Conservation (phyloP, 164 flowering plant genomes). For the Vitis riparia region DNA sequence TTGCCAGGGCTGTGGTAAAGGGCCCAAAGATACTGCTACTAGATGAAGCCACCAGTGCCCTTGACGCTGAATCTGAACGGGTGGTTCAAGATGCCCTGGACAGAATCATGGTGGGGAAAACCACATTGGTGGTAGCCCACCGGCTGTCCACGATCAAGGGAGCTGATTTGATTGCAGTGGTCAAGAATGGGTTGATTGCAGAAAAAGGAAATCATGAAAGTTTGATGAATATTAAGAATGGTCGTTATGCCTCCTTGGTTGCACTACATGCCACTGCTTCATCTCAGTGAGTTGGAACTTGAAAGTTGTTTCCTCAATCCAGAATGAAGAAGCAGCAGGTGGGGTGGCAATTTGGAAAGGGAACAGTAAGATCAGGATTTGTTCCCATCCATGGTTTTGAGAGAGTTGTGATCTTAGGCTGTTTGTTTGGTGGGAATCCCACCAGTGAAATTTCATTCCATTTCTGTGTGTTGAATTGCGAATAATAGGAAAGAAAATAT, state of each 20-base stretch:
- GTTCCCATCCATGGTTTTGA: too few relatives aligned
- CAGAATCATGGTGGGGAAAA: conserved; percentile 29
- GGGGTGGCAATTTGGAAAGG: too few relatives aligned
- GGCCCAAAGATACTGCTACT: conserved; percentile 37
- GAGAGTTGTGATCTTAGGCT: too few relatives aligned
- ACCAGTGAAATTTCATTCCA: too few relatives aligned
- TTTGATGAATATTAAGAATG: conserved; percentile 33
- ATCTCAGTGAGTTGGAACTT: neutral
- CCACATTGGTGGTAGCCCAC: conserved; percentile 38
- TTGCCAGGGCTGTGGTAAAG: conserved; percentile 42
- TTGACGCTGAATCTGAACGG: conserved; percentile 43
- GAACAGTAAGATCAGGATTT: too few relatives aligned
- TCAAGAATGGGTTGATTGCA: conserved; percentile 38
- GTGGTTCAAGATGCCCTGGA: conserved; percentile 44
- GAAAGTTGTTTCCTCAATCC: too few relatives aligned
- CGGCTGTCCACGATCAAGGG: conserved; percentile 34
- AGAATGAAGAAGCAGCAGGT: too few relatives aligned
- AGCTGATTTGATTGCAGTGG: conserved; percentile 40
- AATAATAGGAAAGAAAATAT: too few relatives aligned
- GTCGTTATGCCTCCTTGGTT: conserved; percentile 37
- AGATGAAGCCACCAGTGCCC: conserved; percentile 43
- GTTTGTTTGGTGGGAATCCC: too few relatives aligned
- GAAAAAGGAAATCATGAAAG: conserved; percentile 43
- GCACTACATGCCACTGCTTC: conserved; percentile 28
- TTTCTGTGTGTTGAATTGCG: too few relatives aligned